A percentile compares a stretch with the other conserved stretches of the same genome.
Evolutionary conservation across 139 green algal species (phyloP).

Genomic region (Chlamydomonas sphaeroides): DNA sequence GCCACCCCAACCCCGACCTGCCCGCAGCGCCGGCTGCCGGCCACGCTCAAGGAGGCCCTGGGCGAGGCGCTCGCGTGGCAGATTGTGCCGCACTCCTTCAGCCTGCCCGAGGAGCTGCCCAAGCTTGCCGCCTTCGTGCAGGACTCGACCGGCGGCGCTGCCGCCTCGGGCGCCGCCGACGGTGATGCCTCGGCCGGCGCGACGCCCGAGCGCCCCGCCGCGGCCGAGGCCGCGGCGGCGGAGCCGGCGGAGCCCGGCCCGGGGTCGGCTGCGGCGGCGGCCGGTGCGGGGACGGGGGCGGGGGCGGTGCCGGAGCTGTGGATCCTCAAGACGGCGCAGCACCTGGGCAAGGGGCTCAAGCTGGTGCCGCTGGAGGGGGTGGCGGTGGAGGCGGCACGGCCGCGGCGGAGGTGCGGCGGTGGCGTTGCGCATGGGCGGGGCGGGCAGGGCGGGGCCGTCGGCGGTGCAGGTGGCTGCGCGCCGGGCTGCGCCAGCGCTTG

Average conservation of each 20-base stretch:
- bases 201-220: too few species aligned
- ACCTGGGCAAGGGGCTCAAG: slow-evolving; percentile 68
- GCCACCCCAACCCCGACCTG: too few species aligned
- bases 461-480: too few species aligned
- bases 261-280: neutral
- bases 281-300: too few species aligned
- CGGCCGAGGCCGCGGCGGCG: too few species aligned
- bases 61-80: slow-evolving; percentile 45
- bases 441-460: too few species aligned
- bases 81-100: slow-evolving; percentile 61
- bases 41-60: slow-evolving; percentile 53
- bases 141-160: neutral
- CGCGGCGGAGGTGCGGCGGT: neutral
- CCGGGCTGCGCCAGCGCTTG: too few species aligned
- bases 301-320: slow-evolving; percentile 43
- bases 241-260: too few species aligned
- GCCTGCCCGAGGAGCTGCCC: slow-evolving; percentile 56
- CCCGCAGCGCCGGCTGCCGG: slow-evolving; percentile 51
- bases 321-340: slow-evolving; percentile 70
- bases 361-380: slow-evolving; percentile 51
- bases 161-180: too few species aligned
- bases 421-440: too few species aligned
- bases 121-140: slow-evolving; percentile 29
- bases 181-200: too few species aligned
- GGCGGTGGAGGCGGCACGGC: slow-evolving; percentile 12